A percentile compares a stretch with the other conserved stretches of the same genome.
phyloP scores from a whole-genome alignment of 2,329 filamentous ascomycete genomes.

The Annulohypoxylon truncatum region DNA sequence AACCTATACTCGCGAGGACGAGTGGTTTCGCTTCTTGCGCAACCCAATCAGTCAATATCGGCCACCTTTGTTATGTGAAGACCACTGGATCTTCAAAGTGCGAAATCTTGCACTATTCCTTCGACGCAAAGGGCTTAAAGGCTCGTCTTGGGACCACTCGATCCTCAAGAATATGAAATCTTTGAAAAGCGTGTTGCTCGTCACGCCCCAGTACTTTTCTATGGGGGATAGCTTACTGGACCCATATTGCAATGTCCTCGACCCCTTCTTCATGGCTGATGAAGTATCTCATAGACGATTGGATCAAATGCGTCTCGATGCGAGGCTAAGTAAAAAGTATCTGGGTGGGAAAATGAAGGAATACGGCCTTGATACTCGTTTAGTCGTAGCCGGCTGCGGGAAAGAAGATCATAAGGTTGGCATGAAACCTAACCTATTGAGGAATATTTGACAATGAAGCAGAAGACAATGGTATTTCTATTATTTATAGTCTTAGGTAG shows the following conservation, averaged over 20 bases:
- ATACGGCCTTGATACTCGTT: neutral
- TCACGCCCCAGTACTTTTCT: neutral
- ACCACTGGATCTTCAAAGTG: conserved; percentile 27
- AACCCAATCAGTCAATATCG: neutral
- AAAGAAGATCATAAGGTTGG: too few species aligned
- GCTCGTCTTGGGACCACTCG: neutral
- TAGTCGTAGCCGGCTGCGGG: too few species aligned
- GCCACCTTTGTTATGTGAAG: neutral
- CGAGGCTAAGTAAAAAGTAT: neutral
- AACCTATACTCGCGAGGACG: neutral
- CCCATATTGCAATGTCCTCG: too few species aligned
- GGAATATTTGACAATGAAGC: too few species aligned
- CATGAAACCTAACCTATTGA: too few species aligned
- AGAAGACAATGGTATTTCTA: neutral
- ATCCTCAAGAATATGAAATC: neutral
- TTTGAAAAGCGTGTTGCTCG: neutral
- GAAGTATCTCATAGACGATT: neutral
- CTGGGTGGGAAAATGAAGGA: neutral
- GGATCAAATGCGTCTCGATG: neutral
- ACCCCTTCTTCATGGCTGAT: too few species aligned
- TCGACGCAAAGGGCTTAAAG: too few species aligned
- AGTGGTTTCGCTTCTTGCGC: conserved; percentile 23
- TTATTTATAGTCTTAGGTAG: neutral
- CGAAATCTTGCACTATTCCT: conserved; percentile 4
- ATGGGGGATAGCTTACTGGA: too few species aligned